Percentiles rank a stretch among this genome's conserved stretches.
phyloP scores from a whole-genome alignment of 2,329 filamentous ascomycete species.

The Samsoniella hepiali region DNA sequence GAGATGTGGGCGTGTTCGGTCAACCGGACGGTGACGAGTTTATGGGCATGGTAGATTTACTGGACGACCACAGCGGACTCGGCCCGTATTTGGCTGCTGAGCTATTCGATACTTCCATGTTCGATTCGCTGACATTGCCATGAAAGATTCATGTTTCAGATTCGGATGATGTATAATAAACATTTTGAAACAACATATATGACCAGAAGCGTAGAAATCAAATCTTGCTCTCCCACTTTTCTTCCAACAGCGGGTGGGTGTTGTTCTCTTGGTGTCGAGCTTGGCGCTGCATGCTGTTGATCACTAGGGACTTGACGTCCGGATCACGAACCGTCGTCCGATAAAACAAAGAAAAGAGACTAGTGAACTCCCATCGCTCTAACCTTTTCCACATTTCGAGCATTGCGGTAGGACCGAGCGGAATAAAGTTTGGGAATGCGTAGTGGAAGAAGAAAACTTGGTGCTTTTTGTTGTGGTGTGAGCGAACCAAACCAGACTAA shows the following conservation, averaged over 20 bases:
- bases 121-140: slow-evolving; percentile 1
- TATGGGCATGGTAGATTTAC: slow-evolving; percentile 10
- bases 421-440: slow-evolving; percentile 17
- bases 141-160: neutral
- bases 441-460: slow-evolving; percentile 19
- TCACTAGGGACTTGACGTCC: slow-evolving; percentile 12
- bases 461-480: slow-evolving; percentile 10
- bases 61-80: slow-evolving; percentile 12
- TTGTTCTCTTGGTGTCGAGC: slow-evolving; percentile 15
- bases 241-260: slow-evolving; percentile 4
- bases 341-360: slow-evolving; percentile 15
- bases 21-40: neutral
- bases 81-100: slow-evolving; percentile 13
- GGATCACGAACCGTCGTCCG: slow-evolving; percentile 13
- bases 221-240: neutral
- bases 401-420: slow-evolving; percentile 17
- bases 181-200: neutral
- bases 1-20: neutral
- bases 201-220: neutral
- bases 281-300: slow-evolving; percentile 16
- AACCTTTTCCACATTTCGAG: slow-evolving; percentile 16
- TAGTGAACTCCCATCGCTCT: slow-evolving; percentile 6
- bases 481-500: slow-evolving; percentile 16
- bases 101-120: slow-evolving; percentile 10
- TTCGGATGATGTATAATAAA: slow-evolving; percentile 11